These are phyloP conservation scores for Betula pendula DNA, from an alignment of 306 rosid genomes.

Conservation along the genomic window DNA sequence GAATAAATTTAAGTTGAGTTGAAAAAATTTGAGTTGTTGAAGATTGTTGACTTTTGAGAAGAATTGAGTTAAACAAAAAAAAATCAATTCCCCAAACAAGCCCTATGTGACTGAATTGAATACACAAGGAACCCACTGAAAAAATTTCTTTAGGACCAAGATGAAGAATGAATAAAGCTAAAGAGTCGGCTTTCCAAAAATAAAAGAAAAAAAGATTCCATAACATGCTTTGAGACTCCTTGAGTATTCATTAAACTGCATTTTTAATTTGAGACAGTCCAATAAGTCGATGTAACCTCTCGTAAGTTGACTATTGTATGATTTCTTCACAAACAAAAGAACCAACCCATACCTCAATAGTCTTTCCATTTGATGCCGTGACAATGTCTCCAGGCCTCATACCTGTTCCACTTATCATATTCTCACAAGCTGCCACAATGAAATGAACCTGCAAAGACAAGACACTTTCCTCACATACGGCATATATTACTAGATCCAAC, in stretches of 20 bases:
- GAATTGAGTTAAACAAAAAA: too few species aligned
- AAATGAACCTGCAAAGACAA: slow-evolving; percentile 80
- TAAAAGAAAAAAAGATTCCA: background rate
- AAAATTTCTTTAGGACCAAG: background rate
- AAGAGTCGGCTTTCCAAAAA: background rate
- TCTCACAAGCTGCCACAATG: slow-evolving; percentile 98
- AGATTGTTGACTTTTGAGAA: too few species aligned
- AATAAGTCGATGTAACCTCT: too few species aligned
- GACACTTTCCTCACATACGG: background rate
- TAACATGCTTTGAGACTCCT: background rate
- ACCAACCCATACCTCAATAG: slow-evolving; percentile 74
- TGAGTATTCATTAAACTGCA: background rate
- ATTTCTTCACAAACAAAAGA: slow-evolving; percentile 14
- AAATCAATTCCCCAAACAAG: too few species aligned
- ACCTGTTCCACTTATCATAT: slow-evolving; percentile 99
- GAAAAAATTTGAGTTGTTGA: too few species aligned
- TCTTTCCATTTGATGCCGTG: slow-evolving; percentile 99
- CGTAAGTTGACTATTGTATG: background rate
- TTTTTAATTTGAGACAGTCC: background rate
- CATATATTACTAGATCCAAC: slow-evolving; percentile 13
- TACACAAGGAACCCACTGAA: background rate
- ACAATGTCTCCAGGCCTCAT: slow-evolving; percentile 98
- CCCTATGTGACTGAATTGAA: background rate
- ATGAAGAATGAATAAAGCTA: background rate
- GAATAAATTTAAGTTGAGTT: too few species aligned